Conservation (phyloP, 306 rosid genomes). For the Dicorynia guianensis region DNA sequence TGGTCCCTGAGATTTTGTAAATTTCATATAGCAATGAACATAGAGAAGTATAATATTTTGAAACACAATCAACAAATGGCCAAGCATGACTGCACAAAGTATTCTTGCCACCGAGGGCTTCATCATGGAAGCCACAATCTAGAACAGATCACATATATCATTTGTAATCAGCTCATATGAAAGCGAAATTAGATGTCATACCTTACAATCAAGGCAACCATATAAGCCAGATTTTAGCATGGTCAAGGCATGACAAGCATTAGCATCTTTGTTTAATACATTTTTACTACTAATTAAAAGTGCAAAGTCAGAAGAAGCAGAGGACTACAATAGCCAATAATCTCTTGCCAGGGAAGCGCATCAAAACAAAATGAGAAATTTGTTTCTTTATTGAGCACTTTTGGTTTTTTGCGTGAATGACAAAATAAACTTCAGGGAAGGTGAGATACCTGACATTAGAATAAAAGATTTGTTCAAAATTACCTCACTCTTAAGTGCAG, state of each 20-base stretch:
- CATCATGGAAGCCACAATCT: not conserved
- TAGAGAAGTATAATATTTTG: not conserved
- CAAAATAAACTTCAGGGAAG: slow-evolving; percentile 7
- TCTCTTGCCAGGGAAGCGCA: not conserved
- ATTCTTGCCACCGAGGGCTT: not conserved
- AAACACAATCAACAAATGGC: not conserved
- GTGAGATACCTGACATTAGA: not conserved
- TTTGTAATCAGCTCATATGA: not conserved
- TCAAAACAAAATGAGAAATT: not conserved
- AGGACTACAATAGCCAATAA: not conserved
- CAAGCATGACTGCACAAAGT: not conserved
- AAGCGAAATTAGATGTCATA: not conserved
- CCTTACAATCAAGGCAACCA: not conserved
- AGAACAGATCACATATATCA: not conserved
- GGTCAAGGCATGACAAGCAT: not conserved
- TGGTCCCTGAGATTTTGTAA: not conserved
- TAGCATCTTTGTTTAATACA: not conserved
- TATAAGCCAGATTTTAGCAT: not conserved
- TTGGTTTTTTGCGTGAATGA: not conserved
- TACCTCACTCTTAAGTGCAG: slow-evolving; percentile 80
- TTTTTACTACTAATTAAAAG: no score
- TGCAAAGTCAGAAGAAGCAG: not conserved
- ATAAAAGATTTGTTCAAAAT: not conserved
- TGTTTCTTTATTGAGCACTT: not conserved
- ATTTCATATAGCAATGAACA: not conserved